Base-by-base conservation (phyloP, 2,329 filamentous ascomycete species). In the Calonectria pseudoreteaudii region DNA sequence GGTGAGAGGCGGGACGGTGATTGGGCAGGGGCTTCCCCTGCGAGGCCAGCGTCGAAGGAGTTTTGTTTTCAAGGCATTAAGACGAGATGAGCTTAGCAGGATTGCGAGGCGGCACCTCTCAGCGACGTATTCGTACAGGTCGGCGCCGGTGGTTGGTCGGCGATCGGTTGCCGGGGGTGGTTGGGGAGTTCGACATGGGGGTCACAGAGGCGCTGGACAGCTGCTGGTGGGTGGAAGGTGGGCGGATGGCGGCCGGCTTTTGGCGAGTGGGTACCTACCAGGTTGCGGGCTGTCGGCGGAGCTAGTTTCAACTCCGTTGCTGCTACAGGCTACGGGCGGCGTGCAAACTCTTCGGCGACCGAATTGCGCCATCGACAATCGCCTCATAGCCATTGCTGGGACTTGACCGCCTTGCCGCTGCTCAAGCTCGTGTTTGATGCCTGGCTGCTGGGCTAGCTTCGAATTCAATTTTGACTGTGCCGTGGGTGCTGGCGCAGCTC, bases 201-300 rank as follows among this genome's bases (percentile, higher is more conserved):
- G 47, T 41, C 56, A 26, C 36, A 26, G n/a, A n/a, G 26, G 8
- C 34, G 70, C 41, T 67, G 49, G 56, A 47, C 47, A 66, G 70
- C 44, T 66, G 52, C 31, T 58, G 56, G 14, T 20, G 56, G 56
- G 23, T 65, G 53, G 70, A 53, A 49, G 56, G 14, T 20, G 56
- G 56, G 23, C 70, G 53, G 70, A 53, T 34, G 70, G 34, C 70
- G 70, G 78, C 78, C 78, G 78, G 78, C 66, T 79, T 68, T 79
- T 78, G 77, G 73, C 8, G 7, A 62, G 72, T 67, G 67, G 67
- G 53, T 62, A 66, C 67, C 52, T 26, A 23, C 68, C 75, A 75
- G 78, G 74, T 79, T 67, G 68, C 78, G 78, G 78, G 78, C 75
- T 80, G 74, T 80, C 78, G 78, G 78, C 67, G 77, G 71, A 77